Evolutionary conservation across 345 rosid genomes (phyloP).

Genomic region (Lepidium africanum): DNA sequence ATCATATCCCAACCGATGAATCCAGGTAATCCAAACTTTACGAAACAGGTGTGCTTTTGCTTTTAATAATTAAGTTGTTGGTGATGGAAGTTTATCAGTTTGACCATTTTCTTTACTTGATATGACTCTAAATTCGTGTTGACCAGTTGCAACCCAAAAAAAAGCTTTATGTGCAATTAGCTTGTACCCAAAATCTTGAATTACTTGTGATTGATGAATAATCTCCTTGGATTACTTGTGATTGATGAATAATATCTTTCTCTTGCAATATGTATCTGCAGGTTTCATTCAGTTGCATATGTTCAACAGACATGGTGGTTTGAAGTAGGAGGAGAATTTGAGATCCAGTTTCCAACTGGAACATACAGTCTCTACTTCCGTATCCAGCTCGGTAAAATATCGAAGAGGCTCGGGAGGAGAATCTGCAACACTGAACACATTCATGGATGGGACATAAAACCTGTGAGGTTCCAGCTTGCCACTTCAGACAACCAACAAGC

Average conservation of each 20-base stretch:
- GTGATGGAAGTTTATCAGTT: background rate
- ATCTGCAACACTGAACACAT: conserved; percentile 61
- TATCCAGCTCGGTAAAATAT: conserved; percentile 57
- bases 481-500: conserved; percentile 67
- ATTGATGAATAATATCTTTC: background rate
- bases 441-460: conserved; percentile 90
- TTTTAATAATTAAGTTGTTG: background rate
- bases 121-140: background rate
- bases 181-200: background rate
- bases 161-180: background rate
- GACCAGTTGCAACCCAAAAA: background rate
- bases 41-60: background rate
- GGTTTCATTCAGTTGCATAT: conserved; percentile 70
- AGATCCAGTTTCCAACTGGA: conserved; percentile 69
- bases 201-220: background rate
- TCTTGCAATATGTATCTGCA: conserved; percentile 11
- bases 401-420: conserved; percentile 66
- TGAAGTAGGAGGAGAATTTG: conserved; percentile 77
- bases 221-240: background rate
- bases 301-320: conserved; percentile 98
- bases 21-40: conserved; percentile 39
- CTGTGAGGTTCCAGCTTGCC: conserved; percentile 67
- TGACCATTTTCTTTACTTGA: background rate
- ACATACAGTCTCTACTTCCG: conserved; percentile 78
- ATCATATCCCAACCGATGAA: conserved; percentile 43